phyloP scores from a whole-genome alignment of 2,329 filamentous ascomycete genomes.

The Davidsoniella australis region DNA sequence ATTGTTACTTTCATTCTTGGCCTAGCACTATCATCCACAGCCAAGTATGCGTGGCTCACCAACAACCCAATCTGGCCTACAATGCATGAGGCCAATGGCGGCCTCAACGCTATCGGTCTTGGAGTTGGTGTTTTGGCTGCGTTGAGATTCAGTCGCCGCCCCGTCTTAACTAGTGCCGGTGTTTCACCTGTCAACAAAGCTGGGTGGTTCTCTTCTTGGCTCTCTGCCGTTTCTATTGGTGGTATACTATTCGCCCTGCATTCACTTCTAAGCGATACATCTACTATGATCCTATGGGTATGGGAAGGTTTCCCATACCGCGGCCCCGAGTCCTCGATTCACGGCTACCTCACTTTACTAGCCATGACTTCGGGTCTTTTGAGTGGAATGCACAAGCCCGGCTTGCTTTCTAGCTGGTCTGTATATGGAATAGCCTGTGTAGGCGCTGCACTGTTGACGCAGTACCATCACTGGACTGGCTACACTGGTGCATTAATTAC shows the following conservation, averaged over 20 bases:
- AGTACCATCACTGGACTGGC: conserved; percentile 67
- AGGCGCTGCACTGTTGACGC: conserved; percentile 63
- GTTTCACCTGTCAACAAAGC: conserved; percentile 30
- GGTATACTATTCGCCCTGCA: conserved; percentile 81
- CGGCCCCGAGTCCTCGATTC: conserved; percentile 75
- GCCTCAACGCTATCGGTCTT: conserved; percentile 77
- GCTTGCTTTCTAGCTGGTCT: conserved; percentile 58
- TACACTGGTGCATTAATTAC: conserved; percentile 69
- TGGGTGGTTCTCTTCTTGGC: conserved; percentile 26
- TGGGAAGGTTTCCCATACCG: conserved; percentile 92
- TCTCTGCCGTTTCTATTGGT: conserved; percentile 63
- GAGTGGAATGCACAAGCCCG: conserved; percentile 56
- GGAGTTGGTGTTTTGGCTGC: conserved; percentile 58
- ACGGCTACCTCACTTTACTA: conserved; percentile 71
- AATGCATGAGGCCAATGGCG: conserved; percentile 76
- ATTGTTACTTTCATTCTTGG: conserved; percentile 68
- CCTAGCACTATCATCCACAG: conserved; percentile 66
- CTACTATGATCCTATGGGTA: conserved; percentile 96
- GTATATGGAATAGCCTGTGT: conserved; percentile 61
- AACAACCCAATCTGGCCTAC: conserved; percentile 97
- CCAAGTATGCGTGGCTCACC: conserved; percentile 84
- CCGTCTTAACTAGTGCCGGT: conserved; percentile 29
- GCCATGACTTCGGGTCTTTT: conserved; percentile 73
- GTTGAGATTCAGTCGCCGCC: conserved; percentile 54
- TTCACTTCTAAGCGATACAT: conserved; percentile 86